Percentiles rank a stretch among this genome's conserved stretches.
Evolutionary conservation across 108 stramenopile genomes (phyloP).

Genomic region (Fragilariopsis cylindrus): DNA sequence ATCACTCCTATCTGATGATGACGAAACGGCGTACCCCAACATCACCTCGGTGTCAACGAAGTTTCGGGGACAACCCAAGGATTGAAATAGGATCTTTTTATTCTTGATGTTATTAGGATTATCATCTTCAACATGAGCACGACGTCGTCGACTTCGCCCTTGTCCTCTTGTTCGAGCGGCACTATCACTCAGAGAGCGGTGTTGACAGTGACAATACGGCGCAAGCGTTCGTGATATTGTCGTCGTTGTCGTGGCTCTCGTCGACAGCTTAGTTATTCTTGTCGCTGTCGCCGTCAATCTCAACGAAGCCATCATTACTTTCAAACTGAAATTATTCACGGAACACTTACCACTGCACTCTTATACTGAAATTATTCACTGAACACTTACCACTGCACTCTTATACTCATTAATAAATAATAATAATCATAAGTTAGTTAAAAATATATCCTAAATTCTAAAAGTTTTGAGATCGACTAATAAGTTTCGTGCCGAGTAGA

Average conservation of each 20-base stretch:
- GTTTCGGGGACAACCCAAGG: conserved; percentile 50
- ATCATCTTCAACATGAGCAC: too few relatives aligned
- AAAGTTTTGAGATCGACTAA: too few relatives aligned
- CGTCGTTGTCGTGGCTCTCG: neutral
- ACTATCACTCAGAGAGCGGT: neutral
- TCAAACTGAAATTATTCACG: too few relatives aligned
- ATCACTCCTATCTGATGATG: neutral
- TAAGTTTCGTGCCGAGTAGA: too few relatives aligned
- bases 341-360: too few relatives aligned
- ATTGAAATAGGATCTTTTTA: conserved; percentile 48
- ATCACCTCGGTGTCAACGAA: conserved; percentile 58
- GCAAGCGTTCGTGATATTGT: neutral
- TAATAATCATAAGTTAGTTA: too few relatives aligned
- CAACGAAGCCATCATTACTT: too few relatives aligned
- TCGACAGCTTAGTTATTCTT: neutral
- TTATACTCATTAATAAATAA: too few relatives aligned
- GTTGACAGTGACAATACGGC: neutral
- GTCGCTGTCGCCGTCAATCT: too few relatives aligned
- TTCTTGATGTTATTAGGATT: neutral
- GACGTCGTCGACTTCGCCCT: neutral
- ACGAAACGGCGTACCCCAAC: conserved; percentile 33
- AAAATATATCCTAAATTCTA: too few relatives aligned
- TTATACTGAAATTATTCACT: too few relatives aligned
- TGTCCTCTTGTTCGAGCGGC: neutral
- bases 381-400: too few relatives aligned